Evolutionary conservation across 2,329 filamentous ascomycete genomes (phyloP).

Genomic region (Stachybotrys elegans): DNA sequence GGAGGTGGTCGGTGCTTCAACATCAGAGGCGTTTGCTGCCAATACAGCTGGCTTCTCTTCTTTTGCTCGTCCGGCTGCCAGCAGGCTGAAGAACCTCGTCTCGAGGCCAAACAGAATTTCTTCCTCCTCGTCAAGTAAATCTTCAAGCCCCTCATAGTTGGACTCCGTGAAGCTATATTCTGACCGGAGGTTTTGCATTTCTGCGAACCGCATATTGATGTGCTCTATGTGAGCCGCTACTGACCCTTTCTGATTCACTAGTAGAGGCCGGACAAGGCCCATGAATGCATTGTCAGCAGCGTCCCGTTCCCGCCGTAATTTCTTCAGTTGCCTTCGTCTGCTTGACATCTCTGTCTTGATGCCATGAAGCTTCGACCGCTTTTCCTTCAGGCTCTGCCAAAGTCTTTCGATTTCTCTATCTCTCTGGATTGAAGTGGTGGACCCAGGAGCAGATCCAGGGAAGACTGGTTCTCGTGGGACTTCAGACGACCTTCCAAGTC

Average conservation of each 20-base stretch:
- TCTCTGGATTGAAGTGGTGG: no score
- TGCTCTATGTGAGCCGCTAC: no score
- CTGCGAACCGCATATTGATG: no score
- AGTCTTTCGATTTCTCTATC: slow-evolving; percentile 24
- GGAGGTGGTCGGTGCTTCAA: not conserved
- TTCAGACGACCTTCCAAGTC: no score
- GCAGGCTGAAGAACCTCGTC: slow-evolving; percentile 30
- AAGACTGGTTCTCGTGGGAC: no score
- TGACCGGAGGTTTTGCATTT: slow-evolving; percentile 31
- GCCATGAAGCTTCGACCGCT: slow-evolving; percentile 20
- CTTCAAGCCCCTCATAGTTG: slow-evolving; percentile 31
- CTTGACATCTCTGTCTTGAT: slow-evolving; percentile 26
- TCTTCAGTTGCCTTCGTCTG: slow-evolving; percentile 24
- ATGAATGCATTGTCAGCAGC: slow-evolving; percentile 35
- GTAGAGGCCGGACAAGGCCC: slow-evolving; percentile 29
- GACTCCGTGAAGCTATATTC: slow-evolving; percentile 31
- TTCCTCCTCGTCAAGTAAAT: slow-evolving; percentile 29
- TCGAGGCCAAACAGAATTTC: slow-evolving; percentile 29
- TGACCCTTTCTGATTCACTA: slow-evolving; percentile 22
- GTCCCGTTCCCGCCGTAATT: slow-evolving; percentile 26
- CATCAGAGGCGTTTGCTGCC: not conserved
- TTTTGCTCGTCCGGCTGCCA: slow-evolving; percentile 22
- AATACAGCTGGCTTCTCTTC: slow-evolving; percentile 7
- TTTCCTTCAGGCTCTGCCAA: slow-evolving; percentile 30
- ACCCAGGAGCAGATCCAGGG: no score